Evolutionary conservation across 305 asterid genomes (phyloP), one percentile per base, ranked within the genome.

Genomic region (Rubia balearica): DNA sequence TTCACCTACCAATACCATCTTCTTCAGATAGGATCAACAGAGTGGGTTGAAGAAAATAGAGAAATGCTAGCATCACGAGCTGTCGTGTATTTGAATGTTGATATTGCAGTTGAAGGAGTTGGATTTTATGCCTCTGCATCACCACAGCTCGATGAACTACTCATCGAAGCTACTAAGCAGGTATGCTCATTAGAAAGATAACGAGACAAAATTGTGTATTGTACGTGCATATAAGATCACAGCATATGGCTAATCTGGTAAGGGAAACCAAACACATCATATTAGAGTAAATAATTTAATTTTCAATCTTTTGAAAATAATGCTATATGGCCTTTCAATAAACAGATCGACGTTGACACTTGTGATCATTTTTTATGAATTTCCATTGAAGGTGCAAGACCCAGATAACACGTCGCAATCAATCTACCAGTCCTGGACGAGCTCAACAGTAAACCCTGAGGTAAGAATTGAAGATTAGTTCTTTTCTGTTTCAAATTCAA

Each of bases 11-110:
- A n/a, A n/a, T 60, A 41, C 36, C 38, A 8, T 66, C 11, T 66
- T 22, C 65, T 75, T 59, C 90, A 90, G 98, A 78, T 87, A 75
- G 98, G 98, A 61, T 92, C 96, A 21, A 83, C 91, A 11, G 96
- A 90, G 76, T 92, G 96, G 96, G 96, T 90, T 77, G 98, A 92
- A 79, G 98, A 92, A 82, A 92, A 92, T 79, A 71, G 92, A 76
- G 88, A 92, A 80, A 81, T 88, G 85, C 74, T 92, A 79, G 80
- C 78, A 43, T 76, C 98, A 36, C 80, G 84, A 77, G 92, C 78
- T 6, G 86, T 90, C 16, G 96, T 94, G 67, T 90, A 92, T 85
- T 80, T 92, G 83, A 92, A 92, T 74, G 95, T 92, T 19, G 98
- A 88, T 71, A 6, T 71, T 71, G 96, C 96, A 70, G 96, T 92